Conservation (phyloP, 2,329 filamentous ascomycete species). For the Chaetomium globosum region DNA sequence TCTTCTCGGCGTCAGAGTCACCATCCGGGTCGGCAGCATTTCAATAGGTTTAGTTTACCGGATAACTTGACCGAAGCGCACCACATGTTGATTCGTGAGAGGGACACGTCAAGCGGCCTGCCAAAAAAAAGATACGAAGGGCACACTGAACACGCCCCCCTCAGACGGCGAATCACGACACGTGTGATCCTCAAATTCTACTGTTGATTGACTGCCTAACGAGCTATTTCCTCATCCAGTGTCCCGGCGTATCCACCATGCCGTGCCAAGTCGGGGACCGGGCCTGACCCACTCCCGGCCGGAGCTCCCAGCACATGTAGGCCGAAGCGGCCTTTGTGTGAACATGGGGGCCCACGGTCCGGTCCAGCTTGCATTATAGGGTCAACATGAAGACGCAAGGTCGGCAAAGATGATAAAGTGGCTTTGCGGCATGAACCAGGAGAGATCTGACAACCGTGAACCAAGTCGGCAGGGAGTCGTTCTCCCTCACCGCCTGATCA, state of each 20-base stretch:
- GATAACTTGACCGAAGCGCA: not conserved
- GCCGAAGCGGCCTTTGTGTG: not conserved
- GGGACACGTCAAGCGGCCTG: not conserved
- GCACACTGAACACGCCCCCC: not conserved
- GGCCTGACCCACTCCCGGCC: constrained; percentile 1
- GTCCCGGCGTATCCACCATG: not conserved
- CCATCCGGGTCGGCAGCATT: not conserved
- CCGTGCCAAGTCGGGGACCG: not conserved
- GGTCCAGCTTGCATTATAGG: not conserved
- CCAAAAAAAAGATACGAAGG: not conserved
- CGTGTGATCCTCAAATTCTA: not conserved
- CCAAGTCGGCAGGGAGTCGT: not conserved
- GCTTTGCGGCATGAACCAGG: not conserved
- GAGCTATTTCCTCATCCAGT: not conserved
- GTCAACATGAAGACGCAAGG: not conserved
- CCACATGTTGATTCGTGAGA: not conserved
- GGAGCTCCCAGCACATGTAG: not conserved
- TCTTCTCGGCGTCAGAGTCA: not conserved
- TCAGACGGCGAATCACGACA: not conserved
- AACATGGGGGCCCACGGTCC: not conserved
- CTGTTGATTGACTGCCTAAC: not conserved
- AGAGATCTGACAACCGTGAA: not conserved
- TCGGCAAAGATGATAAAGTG: not conserved
- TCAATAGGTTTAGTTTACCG: not conserved
- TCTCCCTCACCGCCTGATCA: not conserved